Percentiles rank a stretch among this genome's conserved stretches.
These are phyloP conservation scores for Chionographis japonica DNA, from an alignment of 106 monocot genomes.

Conservation along the genomic window DNA sequence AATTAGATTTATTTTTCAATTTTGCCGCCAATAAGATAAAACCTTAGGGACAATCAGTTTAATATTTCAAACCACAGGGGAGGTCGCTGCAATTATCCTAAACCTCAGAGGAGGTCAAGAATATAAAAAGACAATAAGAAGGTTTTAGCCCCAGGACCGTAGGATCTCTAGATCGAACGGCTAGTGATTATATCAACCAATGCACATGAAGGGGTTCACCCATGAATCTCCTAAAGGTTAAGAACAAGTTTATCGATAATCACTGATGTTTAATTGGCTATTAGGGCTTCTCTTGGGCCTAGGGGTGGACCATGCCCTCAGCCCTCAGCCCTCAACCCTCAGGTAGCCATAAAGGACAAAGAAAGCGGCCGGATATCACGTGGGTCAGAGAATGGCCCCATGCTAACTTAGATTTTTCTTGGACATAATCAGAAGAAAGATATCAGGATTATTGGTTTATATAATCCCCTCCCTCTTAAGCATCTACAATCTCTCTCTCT, in stretches of 20 bases:
- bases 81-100: too few species aligned
- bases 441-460: not conserved
- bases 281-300: not conserved
- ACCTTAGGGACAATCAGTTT: too few species aligned
- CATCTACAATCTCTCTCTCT: not conserved
- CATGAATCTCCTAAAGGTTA: too few species aligned
- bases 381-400: slow-evolving; percentile 7
- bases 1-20: too few species aligned
- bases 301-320: not conserved
- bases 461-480: not conserved
- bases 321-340: too few species aligned
- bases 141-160: too few species aligned
- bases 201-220: not conserved
- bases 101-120: too few species aligned
- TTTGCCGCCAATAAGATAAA: too few species aligned
- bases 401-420: slow-evolving; percentile 12
- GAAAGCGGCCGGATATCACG: slow-evolving; percentile 7
- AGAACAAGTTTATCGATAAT: not conserved
- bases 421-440: not conserved
- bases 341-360: not conserved
- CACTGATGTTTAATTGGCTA: not conserved
- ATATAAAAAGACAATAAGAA: too few species aligned
- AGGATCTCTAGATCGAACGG: too few species aligned
- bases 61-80: too few species aligned
- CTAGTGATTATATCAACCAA: not conserved